These are phyloP conservation scores for Diplodia intermedia DNA, from an alignment of 2,329 filamentous ascomycete species.

Conservation along the genomic window DNA sequence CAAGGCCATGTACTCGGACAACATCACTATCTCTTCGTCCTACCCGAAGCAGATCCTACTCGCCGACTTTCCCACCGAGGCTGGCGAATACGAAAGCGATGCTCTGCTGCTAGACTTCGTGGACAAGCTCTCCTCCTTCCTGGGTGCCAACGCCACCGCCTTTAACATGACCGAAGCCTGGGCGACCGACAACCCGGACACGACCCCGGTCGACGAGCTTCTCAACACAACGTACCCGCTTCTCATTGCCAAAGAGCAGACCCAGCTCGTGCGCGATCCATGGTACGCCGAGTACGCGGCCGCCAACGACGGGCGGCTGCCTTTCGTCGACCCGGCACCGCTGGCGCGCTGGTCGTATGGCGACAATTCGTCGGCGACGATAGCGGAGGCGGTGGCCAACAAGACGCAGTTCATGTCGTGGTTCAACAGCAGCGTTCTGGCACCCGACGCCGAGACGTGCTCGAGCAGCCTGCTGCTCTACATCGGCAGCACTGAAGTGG, in stretches of 20 bases:
- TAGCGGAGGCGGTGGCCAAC: constrained; percentile 56
- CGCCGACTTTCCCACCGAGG: constrained; percentile 51
- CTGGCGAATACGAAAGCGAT: constrained; percentile 46
- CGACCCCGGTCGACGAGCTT: constrained; percentile 45
- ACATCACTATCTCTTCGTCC: constrained; percentile 51
- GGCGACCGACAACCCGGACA: constrained; percentile 43
- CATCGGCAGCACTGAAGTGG: constrained; percentile 49
- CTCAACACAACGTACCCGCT: constrained; percentile 56
- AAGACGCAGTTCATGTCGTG: constrained; percentile 59
- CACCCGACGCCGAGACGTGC: constrained; percentile 53
- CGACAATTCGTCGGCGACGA: constrained; percentile 46
- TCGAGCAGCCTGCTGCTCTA: constrained; percentile 60
- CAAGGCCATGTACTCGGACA: constrained; percentile 54
- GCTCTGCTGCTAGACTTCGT: constrained; percentile 51
- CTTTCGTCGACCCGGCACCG: constrained; percentile 60
- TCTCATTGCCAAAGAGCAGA: constrained; percentile 58
- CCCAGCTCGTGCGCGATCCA: constrained; percentile 54
- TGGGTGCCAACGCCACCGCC: constrained; percentile 48
- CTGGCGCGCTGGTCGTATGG: constrained; percentile 58
- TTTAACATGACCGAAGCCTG: constrained; percentile 50
- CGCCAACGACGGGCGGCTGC: constrained; percentile 53
- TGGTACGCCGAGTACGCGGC: constrained; percentile 60
- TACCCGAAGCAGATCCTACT: constrained; percentile 55
- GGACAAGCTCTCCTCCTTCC: constrained; percentile 52
- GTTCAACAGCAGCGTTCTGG: constrained; percentile 57